Percentiles rank a stretch among this genome's conserved stretches.
Conservation (phyloP, 208 protist genomes). For the Novymonas esmeraldas region DNA sequence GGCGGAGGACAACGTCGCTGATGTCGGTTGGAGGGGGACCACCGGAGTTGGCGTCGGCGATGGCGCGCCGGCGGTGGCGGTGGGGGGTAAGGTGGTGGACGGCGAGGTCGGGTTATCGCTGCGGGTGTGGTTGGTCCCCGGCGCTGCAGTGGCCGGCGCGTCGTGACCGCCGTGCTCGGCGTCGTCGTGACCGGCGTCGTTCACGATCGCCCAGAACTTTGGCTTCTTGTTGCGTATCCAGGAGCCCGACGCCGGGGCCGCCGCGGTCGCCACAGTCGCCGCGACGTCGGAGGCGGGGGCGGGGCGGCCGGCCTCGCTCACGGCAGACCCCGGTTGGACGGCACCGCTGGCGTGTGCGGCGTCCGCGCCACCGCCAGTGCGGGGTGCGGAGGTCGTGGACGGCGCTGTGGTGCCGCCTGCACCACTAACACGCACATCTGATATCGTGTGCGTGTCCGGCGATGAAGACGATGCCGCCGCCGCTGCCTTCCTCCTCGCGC, state of each 20-base stretch:
- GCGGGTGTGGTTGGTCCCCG: background rate
- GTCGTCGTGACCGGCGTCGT: constrained; percentile 5
- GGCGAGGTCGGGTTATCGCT: too few species aligned
- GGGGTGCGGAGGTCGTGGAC: too few species aligned
- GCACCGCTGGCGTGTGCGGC: too few species aligned
- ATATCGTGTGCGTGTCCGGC: background rate
- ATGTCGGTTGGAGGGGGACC: background rate
- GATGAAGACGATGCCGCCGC: background rate
- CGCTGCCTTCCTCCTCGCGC: background rate
- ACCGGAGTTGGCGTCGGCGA: background rate
- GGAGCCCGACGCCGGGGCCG: constrained; percentile 17
- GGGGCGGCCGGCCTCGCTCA: too few species aligned
- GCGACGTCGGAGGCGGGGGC: too few species aligned
- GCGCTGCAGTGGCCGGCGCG: background rate
- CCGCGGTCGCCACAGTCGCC: background rate
- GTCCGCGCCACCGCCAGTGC: too few species aligned
- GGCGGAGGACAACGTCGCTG: too few species aligned
- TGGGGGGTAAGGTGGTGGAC: too few species aligned
- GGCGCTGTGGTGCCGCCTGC: background rate
- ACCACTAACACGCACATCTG: background rate
- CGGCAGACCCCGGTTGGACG: too few species aligned
- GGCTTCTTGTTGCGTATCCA: constrained; percentile 48
- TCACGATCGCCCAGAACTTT: constrained; percentile 46
- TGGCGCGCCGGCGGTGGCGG: background rate
- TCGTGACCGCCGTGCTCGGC: background rate